phyloP scores from a whole-genome alignment of 768 basidiomycete genomes.

The Hysterangium stoloniferum region DNA sequence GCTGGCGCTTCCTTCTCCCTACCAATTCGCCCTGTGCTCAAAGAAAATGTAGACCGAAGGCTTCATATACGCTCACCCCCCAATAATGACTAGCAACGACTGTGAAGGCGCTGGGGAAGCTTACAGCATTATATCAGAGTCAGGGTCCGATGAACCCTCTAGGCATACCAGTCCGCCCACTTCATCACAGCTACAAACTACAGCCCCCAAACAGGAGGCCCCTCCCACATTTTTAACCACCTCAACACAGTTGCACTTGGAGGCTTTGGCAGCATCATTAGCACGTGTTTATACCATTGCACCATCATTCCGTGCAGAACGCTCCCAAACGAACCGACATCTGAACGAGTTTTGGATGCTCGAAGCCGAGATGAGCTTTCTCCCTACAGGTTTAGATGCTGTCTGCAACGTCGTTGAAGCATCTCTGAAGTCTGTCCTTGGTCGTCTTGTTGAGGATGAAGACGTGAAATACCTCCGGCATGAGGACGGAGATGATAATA shows the following conservation, averaged over 20 bases:
- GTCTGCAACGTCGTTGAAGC: conserved; percentile 53
- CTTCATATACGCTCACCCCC: conserved; percentile 75
- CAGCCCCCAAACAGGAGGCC: conserved; percentile 36
- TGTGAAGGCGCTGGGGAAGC: conserved; percentile 96
- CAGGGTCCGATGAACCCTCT: conserved; percentile 25
- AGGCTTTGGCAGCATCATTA: conserved; percentile 71
- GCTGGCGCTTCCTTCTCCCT: not conserved
- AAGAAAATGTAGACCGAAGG: conserved; percentile 49
- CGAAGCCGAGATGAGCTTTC: conserved; percentile 85
- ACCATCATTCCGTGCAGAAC: conserved; percentile 92
- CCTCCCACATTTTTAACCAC: conserved; percentile 82
- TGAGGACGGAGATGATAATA: conserved; percentile 24
- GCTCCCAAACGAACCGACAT: conserved; percentile 81
- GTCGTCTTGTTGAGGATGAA: conserved; percentile 8
- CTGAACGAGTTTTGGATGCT: conserved; percentile 99
- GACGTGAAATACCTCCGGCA: conserved; percentile 34
- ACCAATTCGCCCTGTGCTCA: not conserved
- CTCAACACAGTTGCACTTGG: conserved; percentile 93
- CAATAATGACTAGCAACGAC: conserved; percentile 84
- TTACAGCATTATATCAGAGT: conserved; percentile 49
- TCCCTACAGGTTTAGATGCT: conserved; percentile 33
- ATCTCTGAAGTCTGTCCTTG: conserved; percentile 36
- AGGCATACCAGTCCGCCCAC: conserved; percentile 13
- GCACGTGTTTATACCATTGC: conserved; percentile 87
- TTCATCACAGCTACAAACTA: conserved; percentile 10